Evolutionary conservation across 345 rosid species (phyloP).

Genomic region (Cochlearia excelsa): DNA sequence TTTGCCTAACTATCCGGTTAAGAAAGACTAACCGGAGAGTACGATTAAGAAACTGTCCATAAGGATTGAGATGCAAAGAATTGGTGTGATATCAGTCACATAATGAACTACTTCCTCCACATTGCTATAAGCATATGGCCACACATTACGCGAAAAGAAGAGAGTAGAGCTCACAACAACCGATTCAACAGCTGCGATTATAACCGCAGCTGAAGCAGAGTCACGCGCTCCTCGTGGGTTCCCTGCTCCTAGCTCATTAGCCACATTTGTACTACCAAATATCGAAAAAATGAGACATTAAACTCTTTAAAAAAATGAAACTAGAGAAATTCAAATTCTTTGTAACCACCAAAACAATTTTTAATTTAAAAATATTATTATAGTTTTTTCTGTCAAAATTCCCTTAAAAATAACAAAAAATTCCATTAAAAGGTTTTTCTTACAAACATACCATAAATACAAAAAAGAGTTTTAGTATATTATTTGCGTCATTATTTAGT

Average conservation of each 20-base stretch:
- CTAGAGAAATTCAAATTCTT: no score
- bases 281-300: neutral
- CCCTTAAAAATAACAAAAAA: no score
- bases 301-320: neutral
- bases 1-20: neutral
- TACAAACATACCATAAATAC: no score
- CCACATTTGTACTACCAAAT: constrained; percentile 34
- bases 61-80: constrained; percentile 37
- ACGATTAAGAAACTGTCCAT: constrained; percentile 36
- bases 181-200: constrained; percentile 36
- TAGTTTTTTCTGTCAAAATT: no score
- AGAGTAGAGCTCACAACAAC: constrained; percentile 31
- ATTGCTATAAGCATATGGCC: constrained; percentile 40
- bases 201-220: constrained; percentile 32
- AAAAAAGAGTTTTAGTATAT: no score
- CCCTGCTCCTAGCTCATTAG: constrained; percentile 40
- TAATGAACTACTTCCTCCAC: constrained; percentile 28
- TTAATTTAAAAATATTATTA: no score
- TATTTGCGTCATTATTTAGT: no score
- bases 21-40: constrained; percentile 30
- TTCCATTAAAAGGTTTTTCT: no score
- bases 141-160: constrained; percentile 32
- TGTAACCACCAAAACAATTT: no score
- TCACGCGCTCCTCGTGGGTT: constrained; percentile 33
- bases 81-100: constrained; percentile 32